Evolutionary conservation across 805 yeast species (phyloP).

Genomic region (Aciculoconidium aculeatum): DNA sequence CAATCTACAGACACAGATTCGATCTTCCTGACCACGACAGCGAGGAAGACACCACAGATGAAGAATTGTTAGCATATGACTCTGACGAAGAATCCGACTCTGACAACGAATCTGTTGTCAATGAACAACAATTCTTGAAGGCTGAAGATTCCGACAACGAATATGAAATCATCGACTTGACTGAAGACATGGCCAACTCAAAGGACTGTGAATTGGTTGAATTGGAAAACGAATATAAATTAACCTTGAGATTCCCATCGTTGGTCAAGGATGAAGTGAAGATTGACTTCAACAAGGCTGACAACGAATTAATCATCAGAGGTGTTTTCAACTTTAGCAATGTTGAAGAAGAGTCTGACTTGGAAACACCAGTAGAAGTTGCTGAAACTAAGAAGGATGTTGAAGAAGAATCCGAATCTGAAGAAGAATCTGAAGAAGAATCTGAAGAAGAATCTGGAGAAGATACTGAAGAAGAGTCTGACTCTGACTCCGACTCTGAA

Average conservation of each 20-base stretch:
- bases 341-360: slow-evolving; percentile 16
- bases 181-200: slow-evolving; percentile 36
- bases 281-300: slow-evolving; percentile 32
- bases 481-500: slow-evolving; percentile 12
- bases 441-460: slow-evolving; percentile 12
- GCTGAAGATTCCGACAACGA: slow-evolving; percentile 29
- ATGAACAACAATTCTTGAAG: slow-evolving; percentile 16
- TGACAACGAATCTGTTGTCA: slow-evolving; percentile 6
- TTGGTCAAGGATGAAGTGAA: slow-evolving; percentile 35
- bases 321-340: slow-evolving; percentile 33
- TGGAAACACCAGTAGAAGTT: slow-evolving; percentile 15
- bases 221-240: slow-evolving; percentile 32
- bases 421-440: slow-evolving; percentile 10
- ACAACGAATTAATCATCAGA: slow-evolving; percentile 35
- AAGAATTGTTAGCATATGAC: slow-evolving; percentile 21
- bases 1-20: slow-evolving; percentile 37
- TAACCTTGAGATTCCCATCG: slow-evolving; percentile 37
- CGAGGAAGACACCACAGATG: slow-evolving; percentile 34
- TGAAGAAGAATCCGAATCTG: slow-evolving; percentile 12
- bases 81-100: slow-evolving; percentile 11
- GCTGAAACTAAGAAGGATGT: slow-evolving; percentile 6
- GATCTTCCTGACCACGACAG: slow-evolving; percentile 31
- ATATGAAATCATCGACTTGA: slow-evolving; percentile 32
- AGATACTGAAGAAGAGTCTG: slow-evolving; percentile 10
- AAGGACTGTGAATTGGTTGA: slow-evolving; percentile 40